Percentiles rank a stretch among this genome's conserved stretches.
Evolutionary conservation across 2,329 filamentous ascomycete species (phyloP).

Genomic region (Calonectria multiphialidica): DNA sequence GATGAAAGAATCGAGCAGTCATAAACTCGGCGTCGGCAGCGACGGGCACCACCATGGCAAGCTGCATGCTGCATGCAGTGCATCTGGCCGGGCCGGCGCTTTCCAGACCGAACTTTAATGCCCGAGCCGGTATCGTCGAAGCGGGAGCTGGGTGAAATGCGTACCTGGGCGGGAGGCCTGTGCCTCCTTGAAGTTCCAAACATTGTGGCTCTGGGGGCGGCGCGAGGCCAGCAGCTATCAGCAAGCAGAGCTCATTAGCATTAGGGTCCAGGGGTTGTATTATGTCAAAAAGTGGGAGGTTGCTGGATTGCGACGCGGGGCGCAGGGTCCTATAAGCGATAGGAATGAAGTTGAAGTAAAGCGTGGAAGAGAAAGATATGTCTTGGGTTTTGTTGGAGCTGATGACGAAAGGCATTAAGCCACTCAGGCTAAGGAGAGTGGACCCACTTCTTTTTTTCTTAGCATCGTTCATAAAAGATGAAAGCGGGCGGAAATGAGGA

Average conservation of each 20-base stretch:
- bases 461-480: conserved; percentile 16
- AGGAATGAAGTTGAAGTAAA: conserved; percentile 22
- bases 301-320: conserved; percentile 27
- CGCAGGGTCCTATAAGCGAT: conserved; percentile 17
- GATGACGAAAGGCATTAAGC: conserved; percentile 44
- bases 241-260: conserved; percentile 37
- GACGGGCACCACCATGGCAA: background rate
- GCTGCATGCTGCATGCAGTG: background rate
- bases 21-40: conserved; percentile 4
- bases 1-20: background rate
- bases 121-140: conserved; percentile 36
- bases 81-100: conserved; percentile 11
- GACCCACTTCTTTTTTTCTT: conserved; percentile 27
- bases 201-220: conserved; percentile 50
- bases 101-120: conserved; percentile 38
- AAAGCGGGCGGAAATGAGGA: conserved; percentile 24
- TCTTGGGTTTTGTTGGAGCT: conserved; percentile 33
- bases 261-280: background rate
- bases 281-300: conserved; percentile 10
- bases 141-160: conserved; percentile 43
- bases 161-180: conserved; percentile 62
- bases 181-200: conserved; percentile 65
- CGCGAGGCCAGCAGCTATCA: conserved; percentile 29
- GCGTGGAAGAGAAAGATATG: conserved; percentile 29
- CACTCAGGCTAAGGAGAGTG: conserved; percentile 30